Conservation (phyloP, 176 grass and related monocot species). For the Triticum timopheevii region DNA sequence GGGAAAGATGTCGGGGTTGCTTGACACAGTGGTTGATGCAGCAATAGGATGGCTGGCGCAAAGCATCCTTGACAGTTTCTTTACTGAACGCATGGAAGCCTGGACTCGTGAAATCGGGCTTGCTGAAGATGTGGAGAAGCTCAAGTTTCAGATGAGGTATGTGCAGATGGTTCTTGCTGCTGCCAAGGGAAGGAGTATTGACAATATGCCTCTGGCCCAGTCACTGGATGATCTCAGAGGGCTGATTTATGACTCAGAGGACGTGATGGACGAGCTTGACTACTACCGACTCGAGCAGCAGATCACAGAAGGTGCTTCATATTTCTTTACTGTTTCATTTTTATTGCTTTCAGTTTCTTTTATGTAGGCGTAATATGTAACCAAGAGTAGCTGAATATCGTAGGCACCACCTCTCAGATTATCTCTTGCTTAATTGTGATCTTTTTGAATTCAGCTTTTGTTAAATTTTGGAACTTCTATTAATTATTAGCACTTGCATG, state of each 20-base stretch:
- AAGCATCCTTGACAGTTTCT: constrained; percentile 4
- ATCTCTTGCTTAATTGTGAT: background rate
- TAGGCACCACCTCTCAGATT: background rate
- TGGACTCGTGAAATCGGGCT: constrained; percentile 20
- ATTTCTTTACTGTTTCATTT: background rate
- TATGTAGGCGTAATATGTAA: background rate
- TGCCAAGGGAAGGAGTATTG: background rate
- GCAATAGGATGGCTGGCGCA: constrained; percentile 30
- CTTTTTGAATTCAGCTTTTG: background rate
- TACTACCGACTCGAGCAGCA: constrained; percentile 13
- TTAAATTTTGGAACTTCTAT: background rate
- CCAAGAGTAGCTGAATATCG: background rate
- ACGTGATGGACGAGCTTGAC: constrained; percentile 21
- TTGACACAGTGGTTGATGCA: background rate
- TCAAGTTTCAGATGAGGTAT: background rate
- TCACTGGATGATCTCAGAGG: constrained; percentile 2
- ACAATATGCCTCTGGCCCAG: background rate
- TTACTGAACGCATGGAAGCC: background rate
- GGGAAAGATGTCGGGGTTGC: background rate
- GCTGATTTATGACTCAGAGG: constrained; percentile 24
- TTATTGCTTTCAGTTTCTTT: background rate
- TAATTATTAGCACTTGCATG: background rate
- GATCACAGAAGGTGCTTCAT: background rate
- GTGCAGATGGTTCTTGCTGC: constrained; percentile 15
- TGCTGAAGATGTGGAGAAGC: background rate